phyloP scores from a whole-genome alignment of 2,329 filamentous ascomycete species.

The Blumeriella jaapii region DNA sequence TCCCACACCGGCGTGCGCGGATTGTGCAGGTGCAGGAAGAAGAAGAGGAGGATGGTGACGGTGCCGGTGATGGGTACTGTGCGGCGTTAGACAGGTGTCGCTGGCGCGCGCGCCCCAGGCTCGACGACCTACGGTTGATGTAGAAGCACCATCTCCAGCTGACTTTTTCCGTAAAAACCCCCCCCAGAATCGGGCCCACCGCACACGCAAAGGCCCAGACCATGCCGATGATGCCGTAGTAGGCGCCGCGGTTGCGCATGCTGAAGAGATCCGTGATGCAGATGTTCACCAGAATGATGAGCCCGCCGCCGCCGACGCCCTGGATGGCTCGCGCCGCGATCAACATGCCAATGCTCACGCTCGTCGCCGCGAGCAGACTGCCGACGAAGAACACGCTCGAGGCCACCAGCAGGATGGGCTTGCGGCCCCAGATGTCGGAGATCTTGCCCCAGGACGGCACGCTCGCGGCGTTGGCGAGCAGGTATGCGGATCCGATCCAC shows the following conservation, averaged over 20 bases:
- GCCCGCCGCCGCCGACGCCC: slow-evolving; percentile 40
- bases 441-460: slow-evolving; percentile 55
- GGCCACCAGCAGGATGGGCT: slow-evolving; percentile 38
- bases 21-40: slow-evolving; percentile 56
- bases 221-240: slow-evolving; percentile 53
- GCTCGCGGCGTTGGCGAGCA: slow-evolving; percentile 56
- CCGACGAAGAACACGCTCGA: slow-evolving; percentile 41
- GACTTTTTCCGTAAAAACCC: slow-evolving; percentile 50
- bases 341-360: slow-evolving; percentile 35
- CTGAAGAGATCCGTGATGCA: slow-evolving; percentile 44
- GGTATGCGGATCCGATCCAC: slow-evolving; percentile 67
- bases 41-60: slow-evolving; percentile 40
- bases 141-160: slow-evolving; percentile 47
- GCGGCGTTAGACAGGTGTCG: background rate
- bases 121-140: slow-evolving; percentile 23
- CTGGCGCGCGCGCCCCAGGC: background rate
- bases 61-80: slow-evolving; percentile 21
- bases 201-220: slow-evolving; percentile 51
- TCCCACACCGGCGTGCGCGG: slow-evolving; percentile 49
- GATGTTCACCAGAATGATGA: slow-evolving; percentile 41
- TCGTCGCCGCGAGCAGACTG: slow-evolving; percentile 37
- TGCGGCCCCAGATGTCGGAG: slow-evolving; percentile 46
- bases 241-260: slow-evolving; percentile 32
- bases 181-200: slow-evolving; percentile 55
- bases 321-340: slow-evolving; percentile 35